Conservation (phyloP, 1,284 basidiomycete species). For the Malassezia sp. region DNA sequence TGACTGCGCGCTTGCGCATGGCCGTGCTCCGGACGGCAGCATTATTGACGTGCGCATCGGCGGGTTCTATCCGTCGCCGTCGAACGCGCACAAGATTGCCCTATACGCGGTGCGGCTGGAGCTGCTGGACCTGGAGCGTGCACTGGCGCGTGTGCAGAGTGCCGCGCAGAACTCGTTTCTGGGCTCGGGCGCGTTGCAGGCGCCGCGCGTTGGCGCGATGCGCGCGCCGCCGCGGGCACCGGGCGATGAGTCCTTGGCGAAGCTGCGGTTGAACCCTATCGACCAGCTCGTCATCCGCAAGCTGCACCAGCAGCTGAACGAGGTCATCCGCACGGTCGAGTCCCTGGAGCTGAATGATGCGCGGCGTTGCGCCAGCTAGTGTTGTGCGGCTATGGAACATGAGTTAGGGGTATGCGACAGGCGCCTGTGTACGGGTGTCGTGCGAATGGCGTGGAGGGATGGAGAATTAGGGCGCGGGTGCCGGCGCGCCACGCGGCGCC, state of each 20-base stretch:
- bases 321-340: slow-evolving; percentile 36
- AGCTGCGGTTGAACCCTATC: slow-evolving; percentile 30
- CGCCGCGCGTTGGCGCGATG: no score
- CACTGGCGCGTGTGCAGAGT: slow-evolving; percentile 30
- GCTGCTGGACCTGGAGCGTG: slow-evolving; percentile 33
- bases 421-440: no score
- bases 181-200: no score
- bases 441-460: no score
- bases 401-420: no score
- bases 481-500: not conserved
- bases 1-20: not conserved
- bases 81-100: slow-evolving; percentile 40
- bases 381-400: no score
- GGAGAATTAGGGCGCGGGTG: not conserved
- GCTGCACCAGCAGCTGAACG: slow-evolving; percentile 33
- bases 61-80: slow-evolving; percentile 24
- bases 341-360: slow-evolving; percentile 27
- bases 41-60: slow-evolving; percentile 37
- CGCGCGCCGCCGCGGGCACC: no score
- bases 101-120: slow-evolving; percentile 45
- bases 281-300: slow-evolving; percentile 42
- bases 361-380: no score
- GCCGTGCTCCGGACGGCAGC: not conserved
- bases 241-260: no score
- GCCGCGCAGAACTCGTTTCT: slow-evolving; percentile 18